Evolutionary conservation across 441 rosid species (phyloP).

Genomic region (Rhodomyrtus psidioides): DNA sequence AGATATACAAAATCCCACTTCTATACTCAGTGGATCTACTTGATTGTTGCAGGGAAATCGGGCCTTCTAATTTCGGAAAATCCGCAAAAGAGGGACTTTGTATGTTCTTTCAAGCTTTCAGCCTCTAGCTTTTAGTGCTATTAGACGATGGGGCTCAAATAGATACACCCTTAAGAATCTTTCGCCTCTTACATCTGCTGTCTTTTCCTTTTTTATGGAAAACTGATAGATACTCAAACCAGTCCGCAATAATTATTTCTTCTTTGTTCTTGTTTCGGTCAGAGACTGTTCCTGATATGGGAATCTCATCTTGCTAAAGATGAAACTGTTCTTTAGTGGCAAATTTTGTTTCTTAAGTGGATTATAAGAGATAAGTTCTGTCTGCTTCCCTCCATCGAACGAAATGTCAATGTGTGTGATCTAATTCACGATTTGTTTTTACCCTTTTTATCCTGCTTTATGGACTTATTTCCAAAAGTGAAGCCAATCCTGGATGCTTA

Average conservation of each 20-base stretch:
- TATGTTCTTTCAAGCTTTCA: slow-evolving; percentile 22
- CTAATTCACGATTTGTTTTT: too few species aligned
- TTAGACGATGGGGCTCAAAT: too few species aligned
- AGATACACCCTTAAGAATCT: background rate
- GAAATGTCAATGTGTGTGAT: too few species aligned
- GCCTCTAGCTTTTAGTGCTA: background rate
- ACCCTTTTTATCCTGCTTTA: too few species aligned
- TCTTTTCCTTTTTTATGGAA: background rate
- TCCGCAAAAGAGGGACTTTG: slow-evolving; percentile 34
- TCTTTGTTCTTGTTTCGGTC: background rate
- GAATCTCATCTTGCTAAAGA: background rate
- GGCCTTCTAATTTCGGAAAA: slow-evolving; percentile 30
- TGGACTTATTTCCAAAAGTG: too few species aligned
- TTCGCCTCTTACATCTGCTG: background rate
- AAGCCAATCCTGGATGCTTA: too few species aligned
- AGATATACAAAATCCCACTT: too few species aligned
- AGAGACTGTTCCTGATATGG: background rate
- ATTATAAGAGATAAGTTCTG: too few species aligned
- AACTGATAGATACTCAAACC: background rate
- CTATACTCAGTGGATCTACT: background rate
- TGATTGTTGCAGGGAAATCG: slow-evolving; percentile 39
- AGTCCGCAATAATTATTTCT: background rate
- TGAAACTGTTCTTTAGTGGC: background rate
- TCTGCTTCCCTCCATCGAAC: too few species aligned
- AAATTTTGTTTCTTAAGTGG: too few species aligned